phyloP scores from a whole-genome alignment of 2,329 filamentous ascomycete genomes.

The Hysterium pulicare region DNA sequence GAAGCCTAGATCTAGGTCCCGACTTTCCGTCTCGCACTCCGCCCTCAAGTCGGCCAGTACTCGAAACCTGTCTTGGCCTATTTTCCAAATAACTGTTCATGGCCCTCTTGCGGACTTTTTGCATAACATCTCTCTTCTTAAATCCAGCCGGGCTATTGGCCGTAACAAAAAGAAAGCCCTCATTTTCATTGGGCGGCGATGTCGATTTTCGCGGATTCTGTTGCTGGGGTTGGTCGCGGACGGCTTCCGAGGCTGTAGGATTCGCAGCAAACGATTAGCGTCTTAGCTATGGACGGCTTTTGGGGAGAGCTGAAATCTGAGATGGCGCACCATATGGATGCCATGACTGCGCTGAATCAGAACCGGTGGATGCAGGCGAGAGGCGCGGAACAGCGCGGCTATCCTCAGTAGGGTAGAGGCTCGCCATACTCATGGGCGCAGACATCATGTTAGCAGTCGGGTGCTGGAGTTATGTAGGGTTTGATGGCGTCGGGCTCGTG shows the following conservation, averaged over 20 bases:
- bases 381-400: slow-evolving; percentile 16
- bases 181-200: slow-evolving; percentile 12
- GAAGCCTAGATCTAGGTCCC: slow-evolving; percentile 6
- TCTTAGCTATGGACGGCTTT: neutral
- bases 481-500: neutral
- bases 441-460: slow-evolving; percentile 17
- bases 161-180: slow-evolving; percentile 32
- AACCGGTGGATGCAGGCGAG: slow-evolving; percentile 20
- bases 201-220: slow-evolving; percentile 10
- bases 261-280: slow-evolving; percentile 8
- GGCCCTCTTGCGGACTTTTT: slow-evolving; percentile 31
- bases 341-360: slow-evolving; percentile 21
- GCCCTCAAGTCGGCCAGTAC: neutral
- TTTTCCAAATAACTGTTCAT: slow-evolving; percentile 31
- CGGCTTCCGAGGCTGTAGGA: slow-evolving; percentile 9
- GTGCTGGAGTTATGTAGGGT: neutral
- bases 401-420: slow-evolving; percentile 14
- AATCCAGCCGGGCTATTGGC: slow-evolving; percentile 28
- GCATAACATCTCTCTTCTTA: slow-evolving; percentile 31
- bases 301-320: slow-evolving; percentile 1
- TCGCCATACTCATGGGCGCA: slow-evolving; percentile 17
- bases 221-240: slow-evolving; percentile 4
- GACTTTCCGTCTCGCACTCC: slow-evolving; percentile 6
- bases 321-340: slow-evolving; percentile 13
- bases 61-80: slow-evolving; percentile 12